Evolutionary conservation across 2,329 filamentous ascomycete species (phyloP), one percentile per base, ranked within the genome.

Genomic region (Ophiobolus disseminans): DNA sequence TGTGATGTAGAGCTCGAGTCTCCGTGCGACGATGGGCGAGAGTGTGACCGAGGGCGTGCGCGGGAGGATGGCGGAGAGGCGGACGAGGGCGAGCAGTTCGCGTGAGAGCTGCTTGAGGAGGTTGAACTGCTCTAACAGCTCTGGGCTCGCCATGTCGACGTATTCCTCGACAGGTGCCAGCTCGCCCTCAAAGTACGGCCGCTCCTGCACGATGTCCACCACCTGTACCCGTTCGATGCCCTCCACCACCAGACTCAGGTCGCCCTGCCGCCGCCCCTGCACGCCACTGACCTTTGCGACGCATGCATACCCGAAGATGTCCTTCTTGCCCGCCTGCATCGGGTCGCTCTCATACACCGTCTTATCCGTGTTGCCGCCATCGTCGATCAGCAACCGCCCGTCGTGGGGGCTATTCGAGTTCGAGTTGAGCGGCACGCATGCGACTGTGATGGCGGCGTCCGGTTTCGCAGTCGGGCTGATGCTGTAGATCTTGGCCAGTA

Each of bases 191-290:
- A 96, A 91, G 69, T 89, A 96, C 2, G 91, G 90, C 43, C 86
- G 83, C 57, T 96, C 90, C 68, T 90, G 87, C 28, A 84, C 81
- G 38, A 94, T 75, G 65, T 85, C 86, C 41, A 91, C 87, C 26
- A 97, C 76, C 54, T 84, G 83, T 55, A 97, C 86, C 31, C 94
- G 83, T 55, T 87, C 82, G 14, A 90, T 80, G 13, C 94, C 94
- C 72, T 97, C 91, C 2, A 99, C 91, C 4, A 96, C 81, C 42
- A 99, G 75, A 48, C 86, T 87, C 65, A 96, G 87, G 68, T 97
- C 78, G 23, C 76, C 77, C 40, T 75, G 71, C 36, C 75, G 61
- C 45, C 76, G 62, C 2, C 78, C 78, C 55, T 80, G 77, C 36
- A 80, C 76, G 13, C 78, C 78, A 11, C 73, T 77, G 26, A 81